Evolutionary conservation across 2,329 filamentous ascomycete species (phyloP), one percentile per base, ranked within the genome.

Genomic region (Aspergillus proliferans): DNA sequence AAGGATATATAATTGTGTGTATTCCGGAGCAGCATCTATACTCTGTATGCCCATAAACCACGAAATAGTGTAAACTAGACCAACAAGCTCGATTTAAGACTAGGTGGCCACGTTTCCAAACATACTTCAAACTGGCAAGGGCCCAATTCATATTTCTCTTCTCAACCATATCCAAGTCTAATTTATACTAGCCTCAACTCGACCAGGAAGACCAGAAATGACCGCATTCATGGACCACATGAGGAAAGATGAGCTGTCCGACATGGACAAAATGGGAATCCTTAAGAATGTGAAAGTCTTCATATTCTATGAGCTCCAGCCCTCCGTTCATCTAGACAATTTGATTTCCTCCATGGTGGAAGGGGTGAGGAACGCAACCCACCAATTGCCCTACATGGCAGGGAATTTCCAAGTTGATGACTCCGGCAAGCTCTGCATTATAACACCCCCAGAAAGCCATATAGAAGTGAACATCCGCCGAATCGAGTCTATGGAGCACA

Each of bases 241-340:
- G 4, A 43, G 12, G 8, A 55, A 46, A 15, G 55, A 59, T 46
- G 52, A 60, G 39, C 46, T 62, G 33, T 60, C 58, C 12, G 57
- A 61, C 21, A 15, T 59, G 9, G 59, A 62, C 46, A 60, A 53
- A 46, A 41, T 48, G 15, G 56, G 50, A 4, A 46, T 56, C n/a
- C 36, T 41, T n/a, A 60, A 52, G 41, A 52, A 19, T 19, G 58
- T 61, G 45, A 55, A 54, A 45, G 46, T 51, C 12, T 50, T 55
- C 40, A 30, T 61, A 6, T 51, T 58, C 33, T 62, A 60, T 43
- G 51, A 59, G 28, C 45, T 58, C 4, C 45, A 49, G 21, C 39
- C 49, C n/a, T 39, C 28, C 4, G 34, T 41, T 22, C 28, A 57
- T 39, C 14, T 39, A 4, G 43, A 58, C 19, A 26, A 43, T 2